These are phyloP conservation scores for Trichoderma atrobrunneum DNA, from an alignment of 2,329 filamentous ascomycete genomes.

Conservation along the genomic window DNA sequence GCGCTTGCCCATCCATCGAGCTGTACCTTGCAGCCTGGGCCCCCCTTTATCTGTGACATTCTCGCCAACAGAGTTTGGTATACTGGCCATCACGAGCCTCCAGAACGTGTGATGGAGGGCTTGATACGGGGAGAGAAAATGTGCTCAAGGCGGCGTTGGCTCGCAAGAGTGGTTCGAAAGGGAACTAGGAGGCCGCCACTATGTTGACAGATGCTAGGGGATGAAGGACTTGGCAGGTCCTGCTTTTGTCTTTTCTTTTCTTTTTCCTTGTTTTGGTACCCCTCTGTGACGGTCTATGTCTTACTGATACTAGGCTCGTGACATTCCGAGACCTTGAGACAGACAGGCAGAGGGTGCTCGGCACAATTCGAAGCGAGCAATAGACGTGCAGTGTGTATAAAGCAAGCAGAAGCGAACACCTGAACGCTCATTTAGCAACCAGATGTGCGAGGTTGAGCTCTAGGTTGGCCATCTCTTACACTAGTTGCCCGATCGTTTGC, in stretches of 20 bases:
- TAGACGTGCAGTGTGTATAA: background rate
- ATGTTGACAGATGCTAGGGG: background rate
- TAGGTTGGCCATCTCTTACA: background rate
- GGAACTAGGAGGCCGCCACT: background rate
- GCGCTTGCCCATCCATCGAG: background rate
- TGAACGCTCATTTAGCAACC: background rate
- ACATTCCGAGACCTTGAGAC: background rate
- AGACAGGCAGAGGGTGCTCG: background rate
- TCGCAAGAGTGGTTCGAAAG: conserved; percentile 3
- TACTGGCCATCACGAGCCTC: background rate
- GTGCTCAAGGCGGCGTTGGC: conserved; percentile 6
- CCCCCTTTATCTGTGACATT: background rate
- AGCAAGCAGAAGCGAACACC: background rate
- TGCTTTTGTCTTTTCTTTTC: background rate
- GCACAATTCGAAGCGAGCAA: background rate
- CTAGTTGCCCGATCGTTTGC: too few relatives aligned
- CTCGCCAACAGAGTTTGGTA: background rate
- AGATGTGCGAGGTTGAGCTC: background rate
- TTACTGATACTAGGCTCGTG: background rate
- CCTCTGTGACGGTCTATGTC: background rate
- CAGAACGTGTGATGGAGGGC: background rate
- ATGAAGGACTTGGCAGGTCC: background rate
- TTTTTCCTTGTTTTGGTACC: background rate
- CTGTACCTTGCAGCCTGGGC: conserved; percentile 11
- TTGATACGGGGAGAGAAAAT: background rate